Evolutionary conservation across 1,284 basidiomycete species (phyloP).

Genomic region (Schizophyllum amplum): DNA sequence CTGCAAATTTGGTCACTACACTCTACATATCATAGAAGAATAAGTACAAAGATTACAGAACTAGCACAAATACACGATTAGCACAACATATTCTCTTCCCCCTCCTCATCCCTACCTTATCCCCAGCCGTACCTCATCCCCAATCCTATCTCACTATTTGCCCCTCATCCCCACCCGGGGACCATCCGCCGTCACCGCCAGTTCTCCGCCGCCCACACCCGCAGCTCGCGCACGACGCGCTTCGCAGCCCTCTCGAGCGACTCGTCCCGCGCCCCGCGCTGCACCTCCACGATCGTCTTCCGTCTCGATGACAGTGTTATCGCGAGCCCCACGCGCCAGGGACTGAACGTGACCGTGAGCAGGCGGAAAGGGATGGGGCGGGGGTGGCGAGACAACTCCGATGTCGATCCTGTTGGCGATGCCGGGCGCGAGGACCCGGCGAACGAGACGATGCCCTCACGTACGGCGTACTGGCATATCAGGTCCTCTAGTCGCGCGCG

Average conservation of each 20-base stretch:
- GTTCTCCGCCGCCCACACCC: slow-evolving; percentile 10
- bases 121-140: too few relatives aligned
- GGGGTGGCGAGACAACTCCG: slow-evolving; percentile 2
- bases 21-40: too few relatives aligned
- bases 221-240: slow-evolving; percentile 29
- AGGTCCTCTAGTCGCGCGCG: slow-evolving; percentile 66
- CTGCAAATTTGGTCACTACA: too few relatives aligned
- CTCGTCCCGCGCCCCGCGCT: slow-evolving; percentile 41
- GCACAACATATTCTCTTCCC: too few relatives aligned
- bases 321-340: slow-evolving; percentile 48
- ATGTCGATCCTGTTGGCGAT: slow-evolving; percentile 1
- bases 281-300: slow-evolving; percentile 52
- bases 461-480: slow-evolving; percentile 48
- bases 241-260: slow-evolving; percentile 51
- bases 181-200: not conserved
- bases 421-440: slow-evolving; percentile 12
- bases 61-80: too few relatives aligned
- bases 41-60: too few relatives aligned
- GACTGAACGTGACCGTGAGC: slow-evolving; percentile 50
- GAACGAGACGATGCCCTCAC: slow-evolving; percentile 42
- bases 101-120: too few relatives aligned
- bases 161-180: not conserved
- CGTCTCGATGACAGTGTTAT: slow-evolving; percentile 28
- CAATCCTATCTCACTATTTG: not conserved
- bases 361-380: slow-evolving; percentile 30